Conservation (phyloP, 1,284 basidiomycete genomes). For the Fistulina hepatica region DNA sequence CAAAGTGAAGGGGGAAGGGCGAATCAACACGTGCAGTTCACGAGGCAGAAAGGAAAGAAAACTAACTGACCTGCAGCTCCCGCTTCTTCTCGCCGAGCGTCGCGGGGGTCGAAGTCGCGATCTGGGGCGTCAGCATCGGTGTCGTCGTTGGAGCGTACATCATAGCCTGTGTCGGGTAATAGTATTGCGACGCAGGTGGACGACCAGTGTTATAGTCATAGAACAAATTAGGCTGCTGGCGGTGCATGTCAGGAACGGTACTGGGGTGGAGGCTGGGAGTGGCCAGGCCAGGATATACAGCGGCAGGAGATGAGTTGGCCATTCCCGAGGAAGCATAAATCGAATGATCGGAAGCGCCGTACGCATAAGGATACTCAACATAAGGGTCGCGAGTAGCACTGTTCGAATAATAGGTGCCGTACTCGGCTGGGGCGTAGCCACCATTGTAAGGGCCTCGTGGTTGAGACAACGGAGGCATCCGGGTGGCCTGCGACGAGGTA, state of each 20-base stretch:
- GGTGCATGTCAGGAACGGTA: slow-evolving; percentile 32
- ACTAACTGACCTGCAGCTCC: slow-evolving; percentile 38
- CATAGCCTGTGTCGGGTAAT: slow-evolving; percentile 48
- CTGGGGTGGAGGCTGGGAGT: slow-evolving; percentile 36
- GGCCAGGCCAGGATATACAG: slow-evolving; percentile 37
- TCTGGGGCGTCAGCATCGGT: slow-evolving; percentile 39
- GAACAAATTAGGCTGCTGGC: slow-evolving; percentile 43
- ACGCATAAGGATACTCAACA: slow-evolving; percentile 45
- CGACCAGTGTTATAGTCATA: slow-evolving; percentile 46
- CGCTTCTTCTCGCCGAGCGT: slow-evolving; percentile 46
- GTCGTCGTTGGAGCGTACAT: slow-evolving; percentile 46
- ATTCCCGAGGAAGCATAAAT: slow-evolving; percentile 31
- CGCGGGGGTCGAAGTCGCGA: slow-evolving; percentile 30
- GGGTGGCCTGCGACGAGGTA: slow-evolving; percentile 12
- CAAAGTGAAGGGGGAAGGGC: too few relatives aligned
- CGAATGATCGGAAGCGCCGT: slow-evolving; percentile 37
- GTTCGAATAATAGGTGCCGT: slow-evolving; percentile 42
- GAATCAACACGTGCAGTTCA: slow-evolving; percentile 8
- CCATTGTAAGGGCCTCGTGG: slow-evolving; percentile 38
- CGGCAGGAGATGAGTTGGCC: slow-evolving; percentile 26
- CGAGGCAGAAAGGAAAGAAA: slow-evolving; percentile 8
- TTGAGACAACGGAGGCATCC: slow-evolving; percentile 30
- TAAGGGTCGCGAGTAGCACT: slow-evolving; percentile 35
- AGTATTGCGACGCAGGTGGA: slow-evolving; percentile 47
- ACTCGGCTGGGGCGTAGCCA: slow-evolving; percentile 44